Conservation (phyloP, 75 land plant genomes). For the Pseudotsuga menziesii region DNA sequence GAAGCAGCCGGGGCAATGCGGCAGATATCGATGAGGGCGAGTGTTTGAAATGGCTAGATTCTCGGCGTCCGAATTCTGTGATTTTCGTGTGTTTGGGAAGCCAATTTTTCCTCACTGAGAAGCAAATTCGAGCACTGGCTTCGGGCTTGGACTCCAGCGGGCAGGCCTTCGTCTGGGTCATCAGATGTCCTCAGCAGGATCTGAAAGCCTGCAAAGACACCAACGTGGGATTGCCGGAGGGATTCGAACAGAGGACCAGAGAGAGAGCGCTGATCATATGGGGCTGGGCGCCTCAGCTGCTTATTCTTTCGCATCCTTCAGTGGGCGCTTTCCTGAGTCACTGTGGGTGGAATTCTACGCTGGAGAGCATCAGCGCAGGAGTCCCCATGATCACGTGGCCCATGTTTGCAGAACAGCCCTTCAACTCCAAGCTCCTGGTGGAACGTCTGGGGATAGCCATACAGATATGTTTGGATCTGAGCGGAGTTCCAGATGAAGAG, state of each 20-base stretch:
- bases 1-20: background rate
- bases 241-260: constrained; percentile 4
- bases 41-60: constrained; percentile 19
- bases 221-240: constrained; percentile 14
- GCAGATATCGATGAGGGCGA: background rate
- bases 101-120: constrained; percentile 2
- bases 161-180: constrained; percentile 19
- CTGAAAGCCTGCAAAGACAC: background rate
- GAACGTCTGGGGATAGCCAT: background rate
- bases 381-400: constrained; percentile 7
- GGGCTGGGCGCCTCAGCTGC: constrained; percentile 17
- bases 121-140: constrained; percentile 15
- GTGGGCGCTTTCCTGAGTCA: constrained; percentile 15
- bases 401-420: background rate
- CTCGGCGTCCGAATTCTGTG: constrained; percentile 8
- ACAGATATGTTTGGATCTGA: background rate
- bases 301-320: constrained; percentile 12
- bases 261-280: constrained; percentile 12
- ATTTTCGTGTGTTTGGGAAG: constrained; percentile 27
- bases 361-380: constrained; percentile 7
- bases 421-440: background rate
- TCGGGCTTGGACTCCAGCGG: constrained; percentile 13
- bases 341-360: constrained; percentile 22
- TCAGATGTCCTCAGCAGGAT: background rate
- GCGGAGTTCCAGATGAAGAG: background rate